phyloP scores from a whole-genome alignment of 2,329 filamentous ascomycete genomes.

The Neurospora crassa region DNA sequence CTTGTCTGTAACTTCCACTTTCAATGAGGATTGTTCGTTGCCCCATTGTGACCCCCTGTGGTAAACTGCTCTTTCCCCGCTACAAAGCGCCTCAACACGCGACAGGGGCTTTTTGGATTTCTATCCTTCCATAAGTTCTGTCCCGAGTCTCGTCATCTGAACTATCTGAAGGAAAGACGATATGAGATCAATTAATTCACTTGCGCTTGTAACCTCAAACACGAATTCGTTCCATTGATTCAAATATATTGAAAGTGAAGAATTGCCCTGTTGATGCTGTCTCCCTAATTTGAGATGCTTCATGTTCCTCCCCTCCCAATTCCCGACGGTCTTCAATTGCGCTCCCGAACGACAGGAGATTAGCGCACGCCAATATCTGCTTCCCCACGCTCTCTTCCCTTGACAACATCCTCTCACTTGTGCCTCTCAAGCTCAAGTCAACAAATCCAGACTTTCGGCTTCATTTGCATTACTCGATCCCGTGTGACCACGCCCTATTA shows the following conservation, averaged over 20 bases:
- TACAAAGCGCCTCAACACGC: not conserved
- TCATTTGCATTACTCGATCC: not conserved
- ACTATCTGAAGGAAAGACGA: not conserved
- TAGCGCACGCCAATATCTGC: not conserved
- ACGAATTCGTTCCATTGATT: not conserved
- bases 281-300: not conserved
- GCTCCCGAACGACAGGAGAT: not conserved
- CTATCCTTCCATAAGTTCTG: not conserved
- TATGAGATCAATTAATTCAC: not conserved
- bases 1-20: not conserved
- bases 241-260: not conserved
- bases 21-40: not conserved
- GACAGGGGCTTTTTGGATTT: not conserved
- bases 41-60: not conserved
- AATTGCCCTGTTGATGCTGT: not conserved
- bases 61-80: not conserved
- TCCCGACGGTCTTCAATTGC: not conserved
- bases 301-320: not conserved
- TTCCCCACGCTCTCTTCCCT: not conserved
- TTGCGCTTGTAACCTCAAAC: not conserved
- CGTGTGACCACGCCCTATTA: not conserved
- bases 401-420: not conserved
- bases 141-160: not conserved
- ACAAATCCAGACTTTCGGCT: not conserved
- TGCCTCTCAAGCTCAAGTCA: not conserved